Conservation (phyloP, 2,329 filamentous ascomycete genomes). For the Monosporascus sp. region DNA sequence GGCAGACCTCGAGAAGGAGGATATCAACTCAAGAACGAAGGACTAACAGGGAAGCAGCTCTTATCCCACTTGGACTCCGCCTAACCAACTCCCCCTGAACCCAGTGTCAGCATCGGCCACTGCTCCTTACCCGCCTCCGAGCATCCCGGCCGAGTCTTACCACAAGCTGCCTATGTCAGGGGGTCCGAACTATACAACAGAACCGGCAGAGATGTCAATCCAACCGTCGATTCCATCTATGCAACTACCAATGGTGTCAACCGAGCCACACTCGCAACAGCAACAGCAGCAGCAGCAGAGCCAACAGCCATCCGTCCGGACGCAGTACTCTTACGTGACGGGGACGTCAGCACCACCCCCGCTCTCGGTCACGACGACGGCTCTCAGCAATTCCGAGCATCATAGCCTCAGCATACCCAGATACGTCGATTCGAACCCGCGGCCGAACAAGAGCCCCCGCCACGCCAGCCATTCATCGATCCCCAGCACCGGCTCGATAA, state of each 20-base stretch:
- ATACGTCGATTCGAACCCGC: constrained; percentile 51
- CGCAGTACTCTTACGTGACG: constrained; percentile 52
- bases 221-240: constrained; percentile 51
- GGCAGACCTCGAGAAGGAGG: not conserved
- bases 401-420: constrained; percentile 49
- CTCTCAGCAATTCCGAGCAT: constrained; percentile 38
- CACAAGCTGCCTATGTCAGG: constrained; percentile 49
- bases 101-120: constrained; percentile 45
- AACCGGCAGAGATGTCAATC: constrained; percentile 50
- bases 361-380: constrained; percentile 39
- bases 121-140: constrained; percentile 44
- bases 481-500: constrained; percentile 44
- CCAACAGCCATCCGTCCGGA: constrained; percentile 35
- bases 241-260: constrained; percentile 44
- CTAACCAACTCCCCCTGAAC: constrained; percentile 39
- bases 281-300: not conserved
- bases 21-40: not conserved
- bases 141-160: constrained; percentile 47
- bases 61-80: constrained; percentile 52
- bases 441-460: constrained; percentile 53
- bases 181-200: constrained; percentile 41
- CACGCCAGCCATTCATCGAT: constrained; percentile 51
- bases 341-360: constrained; percentile 46
- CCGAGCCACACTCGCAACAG: constrained; percentile 35
- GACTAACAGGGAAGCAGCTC: constrained; percentile 40